Base-by-base conservation (phyloP, 75 land plant genomes). In the Pseudotsuga menziesii region DNA sequence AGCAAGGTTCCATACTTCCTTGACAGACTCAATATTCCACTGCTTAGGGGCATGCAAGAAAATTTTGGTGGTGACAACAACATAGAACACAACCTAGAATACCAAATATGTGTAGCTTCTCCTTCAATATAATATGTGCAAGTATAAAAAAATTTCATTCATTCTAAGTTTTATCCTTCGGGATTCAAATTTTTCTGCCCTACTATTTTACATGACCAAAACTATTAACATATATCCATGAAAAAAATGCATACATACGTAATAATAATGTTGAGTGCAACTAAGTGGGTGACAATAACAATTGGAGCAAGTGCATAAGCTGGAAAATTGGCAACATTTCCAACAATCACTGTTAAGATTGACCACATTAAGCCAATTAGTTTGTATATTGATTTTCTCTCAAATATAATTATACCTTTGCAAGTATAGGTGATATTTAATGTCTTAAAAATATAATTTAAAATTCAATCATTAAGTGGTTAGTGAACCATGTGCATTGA, bases 1-100 rank as follows among this genome's bases (percentile, higher is more conserved):
- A 4, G 97, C 94, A 67, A 94, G 90, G 62, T 86, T 83, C 94
- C 97, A 94, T 32, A 91, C 92, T 82, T 94, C 89, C 73, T 39
- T 85, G 57, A 94, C 92, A 76, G 94, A 94, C 60, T 84, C 85
- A 62, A 89, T 94, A 26, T 79, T 78, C 25, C 94, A 89, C 74
- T 94, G 94, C 66, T 81, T 89, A 60, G 94, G 94, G 22, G 94
- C 97, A 86, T 94, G 97, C 16, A 94, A 67, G 57, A 94, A 94
- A 77, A 94, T 91, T 11, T 92, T 89, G 54, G 85, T 89, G 22
- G 97, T 91, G 4, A 92, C 97, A 79, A 94, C 97, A 64, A 94
- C 97, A 83, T 91, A 94, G 82, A 76, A 77, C 84, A 84, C 97
- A 94, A 57, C 97, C 97, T 60, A 94, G 86, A 71, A 94, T 82